Evolutionary conservation across 1,284 basidiomycete genomes (phyloP).

Genomic region (Lentinula novae-zelandiae): DNA sequence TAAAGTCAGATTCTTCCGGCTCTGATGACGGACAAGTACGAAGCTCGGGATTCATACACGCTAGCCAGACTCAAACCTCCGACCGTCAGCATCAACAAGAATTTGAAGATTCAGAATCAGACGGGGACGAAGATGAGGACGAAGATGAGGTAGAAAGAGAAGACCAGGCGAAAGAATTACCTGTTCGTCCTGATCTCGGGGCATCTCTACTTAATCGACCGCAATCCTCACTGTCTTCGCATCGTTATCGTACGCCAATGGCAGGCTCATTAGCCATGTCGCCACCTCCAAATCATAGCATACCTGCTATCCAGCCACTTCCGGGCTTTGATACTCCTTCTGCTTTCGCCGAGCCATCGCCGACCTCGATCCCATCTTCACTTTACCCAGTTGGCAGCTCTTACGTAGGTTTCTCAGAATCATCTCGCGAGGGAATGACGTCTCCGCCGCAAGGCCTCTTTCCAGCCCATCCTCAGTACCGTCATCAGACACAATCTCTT

Average conservation of each 20-base stretch:
- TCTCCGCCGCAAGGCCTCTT: constrained; percentile 31
- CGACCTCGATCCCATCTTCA: constrained; percentile 37
- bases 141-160: constrained; percentile 42
- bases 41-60: constrained; percentile 6
- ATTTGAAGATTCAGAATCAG: constrained; percentile 21
- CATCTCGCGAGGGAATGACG: constrained; percentile 31
- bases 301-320: constrained; percentile 59
- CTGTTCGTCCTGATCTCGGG: constrained; percentile 29
- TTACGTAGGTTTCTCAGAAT: constrained; percentile 32
- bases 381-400: constrained; percentile 34
- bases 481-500: constrained; percentile 29
- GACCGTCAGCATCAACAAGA: constrained; percentile 17
- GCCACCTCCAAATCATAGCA: constrained; percentile 38
- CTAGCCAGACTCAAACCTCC: constrained; percentile 4
- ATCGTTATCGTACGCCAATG: constrained; percentile 74
- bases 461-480: constrained; percentile 35
- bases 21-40: constrained; percentile 32
- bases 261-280: constrained; percentile 55
- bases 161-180: constrained; percentile 47
- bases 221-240: constrained; percentile 67
- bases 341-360: constrained; percentile 55
- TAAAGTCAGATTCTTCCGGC: constrained; percentile 8
- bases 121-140: constrained; percentile 22
- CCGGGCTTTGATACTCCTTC: constrained; percentile 70
- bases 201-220: constrained; percentile 50